Evolutionary conservation across 2,329 filamentous ascomycete species (phyloP), one percentile per base, ranked within the genome.

Genomic region (Apiospora aurea): DNA sequence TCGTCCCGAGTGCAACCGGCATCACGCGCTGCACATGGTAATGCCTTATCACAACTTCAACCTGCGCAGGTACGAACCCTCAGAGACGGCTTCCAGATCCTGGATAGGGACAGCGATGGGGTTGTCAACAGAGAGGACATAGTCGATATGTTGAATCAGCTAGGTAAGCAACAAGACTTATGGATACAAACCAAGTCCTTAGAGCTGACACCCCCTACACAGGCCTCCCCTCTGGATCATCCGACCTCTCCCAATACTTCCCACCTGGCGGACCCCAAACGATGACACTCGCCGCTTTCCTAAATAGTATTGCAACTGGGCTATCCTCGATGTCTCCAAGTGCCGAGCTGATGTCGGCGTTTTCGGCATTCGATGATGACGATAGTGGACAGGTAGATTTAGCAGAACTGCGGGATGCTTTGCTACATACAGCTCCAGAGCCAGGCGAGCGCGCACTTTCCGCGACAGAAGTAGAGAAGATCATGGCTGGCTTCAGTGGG

Each of bases 361-460:
- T 99, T 76, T 94, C 94, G 2, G 96, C 96, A 0, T 98, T 98
- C 80, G 96, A 99, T 79, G 94, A 97, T 74, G 95, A 97, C 74
- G 96, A 99, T 80, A 96, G 93, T 77, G 96, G 96, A 3, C 95
- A 98, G 82, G 91, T 98, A 51, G 95, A 98, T 79, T 84, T 97
- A 26, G 88, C 85, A 0, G 94, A 97, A 81, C 83, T 99, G 74
- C 90, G 93, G 66, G 94, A 96, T 76, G 94, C 96, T 0, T 82
- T 99, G 64, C 83, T 98, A 53, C 89, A 95, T 75, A 97, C 95
- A 0, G 90, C 91, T 0, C 94, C 94, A 0, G 94, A 97, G 76
- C 87, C 89, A 0, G 94, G 93, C 24, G 88, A 90, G 80, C 85
- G 85, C 51, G 82, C 88, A 0, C 82, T 97, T 75, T 92, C 89